Evolutionary conservation across 2,329 filamentous ascomycete species (phyloP), one percentile per base, ranked within the genome.

Genomic region (Alternaria gansuensis): DNA sequence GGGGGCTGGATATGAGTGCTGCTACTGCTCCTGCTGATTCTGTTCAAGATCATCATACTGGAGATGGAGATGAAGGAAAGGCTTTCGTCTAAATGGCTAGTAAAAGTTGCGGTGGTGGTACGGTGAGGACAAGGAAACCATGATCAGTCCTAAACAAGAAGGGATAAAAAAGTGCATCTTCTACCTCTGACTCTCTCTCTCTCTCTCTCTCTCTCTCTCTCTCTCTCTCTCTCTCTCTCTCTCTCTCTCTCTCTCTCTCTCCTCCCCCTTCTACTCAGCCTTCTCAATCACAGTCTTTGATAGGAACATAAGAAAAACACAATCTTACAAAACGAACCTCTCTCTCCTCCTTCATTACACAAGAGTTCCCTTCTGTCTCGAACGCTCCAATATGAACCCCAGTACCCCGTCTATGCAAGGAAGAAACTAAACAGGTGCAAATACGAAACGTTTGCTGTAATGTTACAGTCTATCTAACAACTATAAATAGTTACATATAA

Each of bases 1-100:
- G 14, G 11, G 37, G 21, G 5, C 14, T 40, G 37, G 37, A 21
- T 5, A 7, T 8, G 37, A 40, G 21, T 40, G 37, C 10, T 40
- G 37, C 5, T 6, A 6, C 21, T 40, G 37, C 2, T 24, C 5
- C 31, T 33, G 31, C 6, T 33, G 11, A 13, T 33, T 4, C 37
- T 40, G 37, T 24, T 4, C 21, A 13, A 14, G 37, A 8, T 14
- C 37, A 24, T 10, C 5, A 14, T 24, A 5, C 50, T 14, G 40
- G 56, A 13, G 56, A 50, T 3, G 54, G 56, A 8, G 33, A 54
- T 10, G 39, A 54, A 23, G 50, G 57, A 40, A 59, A 60, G 28
- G 49, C 53, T 6, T 60, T 54, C 29, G 36, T 57, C 17, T 60
- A 40, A 37, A n/a, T 23, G 17, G 24, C 33, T 34, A 13, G n/a